These are phyloP conservation scores for Silene conica DNA, from an alignment of 148 eudicot genomes.

Conservation along the genomic window DNA sequence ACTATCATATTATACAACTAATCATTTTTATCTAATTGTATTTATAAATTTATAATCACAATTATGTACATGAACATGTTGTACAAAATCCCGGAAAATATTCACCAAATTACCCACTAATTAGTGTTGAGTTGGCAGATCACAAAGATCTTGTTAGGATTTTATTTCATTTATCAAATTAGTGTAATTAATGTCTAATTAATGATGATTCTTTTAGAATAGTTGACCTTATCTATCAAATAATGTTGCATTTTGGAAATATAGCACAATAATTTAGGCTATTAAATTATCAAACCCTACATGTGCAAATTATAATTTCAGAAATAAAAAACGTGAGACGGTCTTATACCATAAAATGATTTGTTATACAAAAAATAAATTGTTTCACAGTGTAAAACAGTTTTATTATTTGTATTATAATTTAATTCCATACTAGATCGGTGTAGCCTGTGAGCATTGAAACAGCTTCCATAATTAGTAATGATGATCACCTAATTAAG, in stretches of 20 bases:
- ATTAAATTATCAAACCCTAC: neutral
- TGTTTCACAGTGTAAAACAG: too few species aligned
- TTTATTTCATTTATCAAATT: neutral
- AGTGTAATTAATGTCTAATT: neutral
- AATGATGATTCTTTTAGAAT: neutral
- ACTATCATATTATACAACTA: neutral
- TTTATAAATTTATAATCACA: neutral
- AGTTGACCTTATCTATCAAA: constrained; percentile 4
- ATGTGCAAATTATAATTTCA: too few species aligned
- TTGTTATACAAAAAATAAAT: too few species aligned
- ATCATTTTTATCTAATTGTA: neutral
- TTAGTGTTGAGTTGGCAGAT: constrained; percentile 17
- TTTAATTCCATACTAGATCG: constrained; percentile 23
- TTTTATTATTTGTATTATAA: too few species aligned
- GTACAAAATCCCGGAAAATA: neutral
- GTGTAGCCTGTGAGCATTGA: constrained; percentile 35
- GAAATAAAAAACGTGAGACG: too few species aligned
- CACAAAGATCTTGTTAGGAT: constrained; percentile 8
- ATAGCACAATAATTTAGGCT: neutral
- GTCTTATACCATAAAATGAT: too few species aligned
- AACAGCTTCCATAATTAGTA: constrained; percentile 28
- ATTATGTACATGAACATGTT: neutral
- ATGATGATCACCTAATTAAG: neutral
- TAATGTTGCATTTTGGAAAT: neutral
- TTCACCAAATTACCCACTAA: constrained; percentile 5